Percentiles rank a stretch among this genome's conserved stretches.
Evolutionary conservation across 768 basidiomycete species (phyloP).

Genomic region (Pleurotus djamor): DNA sequence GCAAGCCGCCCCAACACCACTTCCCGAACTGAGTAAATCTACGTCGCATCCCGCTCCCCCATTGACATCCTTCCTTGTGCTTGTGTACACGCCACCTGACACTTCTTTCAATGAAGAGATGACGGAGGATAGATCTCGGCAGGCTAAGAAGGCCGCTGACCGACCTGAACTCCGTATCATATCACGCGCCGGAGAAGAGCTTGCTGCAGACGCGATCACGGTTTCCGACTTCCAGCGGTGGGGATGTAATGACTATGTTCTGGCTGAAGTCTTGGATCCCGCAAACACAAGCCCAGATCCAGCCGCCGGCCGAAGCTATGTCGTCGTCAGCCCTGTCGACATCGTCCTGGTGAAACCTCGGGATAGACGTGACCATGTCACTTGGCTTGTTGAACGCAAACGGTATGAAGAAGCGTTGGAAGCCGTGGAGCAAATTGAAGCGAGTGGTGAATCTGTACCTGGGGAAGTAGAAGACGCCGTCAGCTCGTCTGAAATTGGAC

Average conservation of each 20-base stretch:
- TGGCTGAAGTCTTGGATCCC: slow-evolving; percentile 50
- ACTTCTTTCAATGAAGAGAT: slow-evolving; percentile 64
- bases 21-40: slow-evolving; percentile 11
- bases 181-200: slow-evolving; percentile 84
- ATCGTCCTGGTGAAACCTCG: slow-evolving; percentile 85
- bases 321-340: slow-evolving; percentile 86
- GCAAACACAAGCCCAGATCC: slow-evolving; percentile 22
- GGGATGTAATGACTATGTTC: slow-evolving; percentile 89
- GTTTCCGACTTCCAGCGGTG: slow-evolving; percentile 79
- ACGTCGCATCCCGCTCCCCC: slow-evolving; percentile 19
- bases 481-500: slow-evolving; percentile 70
- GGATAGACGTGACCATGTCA: slow-evolving; percentile 86
- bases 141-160: slow-evolving; percentile 81
- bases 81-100: slow-evolving; percentile 86
- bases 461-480: slow-evolving; percentile 32
- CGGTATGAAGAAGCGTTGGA: slow-evolving; percentile 89
- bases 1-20: slow-evolving; percentile 16
- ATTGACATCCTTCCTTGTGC: slow-evolving; percentile 76
- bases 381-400: slow-evolving; percentile 86
- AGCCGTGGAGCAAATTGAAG: slow-evolving; percentile 69
- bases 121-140: slow-evolving; percentile 67
- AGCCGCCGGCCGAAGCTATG: slow-evolving; percentile 55
- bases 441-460: slow-evolving; percentile 23
- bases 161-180: slow-evolving; percentile 96
- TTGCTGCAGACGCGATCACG: slow-evolving; percentile 79